Evolutionary conservation across 176 grass and related monocot genomes (phyloP), one percentile per base, ranked within the genome.

Genomic region (Rhynchospora pubera): DNA sequence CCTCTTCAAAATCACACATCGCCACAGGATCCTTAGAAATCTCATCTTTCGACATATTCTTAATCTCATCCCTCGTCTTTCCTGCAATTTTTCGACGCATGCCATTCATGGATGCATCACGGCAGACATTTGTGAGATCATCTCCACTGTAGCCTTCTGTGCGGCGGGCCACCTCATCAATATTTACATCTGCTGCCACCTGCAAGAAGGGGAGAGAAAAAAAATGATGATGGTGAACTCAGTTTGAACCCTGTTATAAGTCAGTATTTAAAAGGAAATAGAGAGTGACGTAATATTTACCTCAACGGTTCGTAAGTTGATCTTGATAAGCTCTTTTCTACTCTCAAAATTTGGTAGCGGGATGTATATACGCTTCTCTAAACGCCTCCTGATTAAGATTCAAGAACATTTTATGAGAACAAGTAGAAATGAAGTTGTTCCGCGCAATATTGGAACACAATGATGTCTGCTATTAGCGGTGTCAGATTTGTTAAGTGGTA

Each of bases 341-440:
- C 96, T 95, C 87, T 99, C 96, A 52, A 95, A 99, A 77, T 85
- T 93, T 62, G 96, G 96, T 78, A 99, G 96, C 71, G 96, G 96
- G 66, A 99, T 99, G 68, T 99, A 99, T 84, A 99, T 95, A 65
- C 96, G 89, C 71, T 99, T 99, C 88, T 99, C 96, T 61, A 99
- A 79, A 85, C 96, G 88, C 85, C 96, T 93, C 89, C 96, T 99
- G 84, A 21, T 79, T 75, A 75, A 75, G 22, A 28, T 75, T 26
- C 51, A 75, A 51, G 43, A 26, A 48, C 11, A 30, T 47, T 48
- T 21, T 47, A 51, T 47, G 65, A 45, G 3, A 52, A 81, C 18
- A 5, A 81, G 22, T 48, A 63, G 13, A 75, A 52, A 13, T 28
- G 48, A 5, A 51, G 10, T 52, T 45, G 7, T n/a, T 51, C 44